Percentiles rank a stretch among this genome's conserved stretches.
Evolutionary conservation across 2,329 filamentous ascomycete genomes (phyloP).

Genomic region (Nothopassalora personata): DNA sequence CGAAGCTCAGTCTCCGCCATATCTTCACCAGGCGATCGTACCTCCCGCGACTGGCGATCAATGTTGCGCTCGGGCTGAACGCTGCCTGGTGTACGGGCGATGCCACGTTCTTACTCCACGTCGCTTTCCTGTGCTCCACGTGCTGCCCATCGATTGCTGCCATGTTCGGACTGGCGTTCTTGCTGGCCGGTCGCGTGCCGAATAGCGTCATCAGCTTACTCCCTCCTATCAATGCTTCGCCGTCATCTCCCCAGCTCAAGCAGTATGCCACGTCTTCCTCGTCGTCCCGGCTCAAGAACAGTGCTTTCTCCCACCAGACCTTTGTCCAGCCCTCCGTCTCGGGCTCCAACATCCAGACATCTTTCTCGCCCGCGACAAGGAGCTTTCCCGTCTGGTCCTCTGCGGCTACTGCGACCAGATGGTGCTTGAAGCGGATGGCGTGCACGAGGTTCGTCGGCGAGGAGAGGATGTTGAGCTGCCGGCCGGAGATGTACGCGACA

Average conservation of each 20-base stretch:
- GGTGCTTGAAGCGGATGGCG: conserved; percentile 57
- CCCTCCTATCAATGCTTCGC: conserved; percentile 78
- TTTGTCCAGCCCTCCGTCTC: conserved; percentile 67
- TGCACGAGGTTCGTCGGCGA: conserved; percentile 72
- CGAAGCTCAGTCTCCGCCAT: conserved; percentile 83
- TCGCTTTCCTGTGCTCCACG: conserved; percentile 41
- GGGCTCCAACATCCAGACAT: conserved; percentile 74
- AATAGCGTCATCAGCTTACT: conserved; percentile 64
- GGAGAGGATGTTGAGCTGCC: conserved; percentile 76
- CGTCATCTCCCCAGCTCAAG: conserved; percentile 80
- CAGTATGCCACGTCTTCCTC: conserved; percentile 48
- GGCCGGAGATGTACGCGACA: conserved; percentile 83
- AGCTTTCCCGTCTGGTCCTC: conserved; percentile 82
- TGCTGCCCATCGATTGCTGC: conserved; percentile 31
- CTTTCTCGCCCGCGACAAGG: conserved; percentile 62
- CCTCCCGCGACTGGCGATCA: conserved; percentile 74
- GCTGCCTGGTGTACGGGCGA: conserved; percentile 67
- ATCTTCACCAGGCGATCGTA: conserved; percentile 84
- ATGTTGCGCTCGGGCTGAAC: conserved; percentile 79
- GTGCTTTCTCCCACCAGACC: conserved; percentile 64
- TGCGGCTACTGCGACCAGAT: conserved; percentile 71
- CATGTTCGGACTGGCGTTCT: conserved; percentile 21
- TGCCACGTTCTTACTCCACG: conserved; percentile 72
- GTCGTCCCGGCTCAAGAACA: conserved; percentile 48
- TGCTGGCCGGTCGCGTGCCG: conserved; percentile 42